Conservation (phyloP, 768 basidiomycete genomes). For the Russula earlei region DNA sequence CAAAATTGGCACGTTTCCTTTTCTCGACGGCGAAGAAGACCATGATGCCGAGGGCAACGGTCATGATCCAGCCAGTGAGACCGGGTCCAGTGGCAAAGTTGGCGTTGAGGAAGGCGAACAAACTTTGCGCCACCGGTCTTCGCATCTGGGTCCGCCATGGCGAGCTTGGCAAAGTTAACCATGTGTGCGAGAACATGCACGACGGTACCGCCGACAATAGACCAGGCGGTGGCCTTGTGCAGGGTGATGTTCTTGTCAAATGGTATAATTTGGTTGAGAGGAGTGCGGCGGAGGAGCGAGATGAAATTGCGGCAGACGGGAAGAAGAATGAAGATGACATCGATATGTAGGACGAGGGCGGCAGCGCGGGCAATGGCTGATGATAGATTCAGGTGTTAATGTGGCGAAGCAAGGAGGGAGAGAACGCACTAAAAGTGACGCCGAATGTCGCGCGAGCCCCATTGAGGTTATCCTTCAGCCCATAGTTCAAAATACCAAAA, state of each 20-base stretch:
- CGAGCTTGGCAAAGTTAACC: conserved; percentile 71
- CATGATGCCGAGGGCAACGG: conserved; percentile 60
- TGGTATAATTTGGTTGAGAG: conserved; percentile 78
- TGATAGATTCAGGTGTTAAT: neutral
- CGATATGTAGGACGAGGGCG: conserved; percentile 84
- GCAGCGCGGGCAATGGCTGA: conserved; percentile 80
- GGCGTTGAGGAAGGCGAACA: conserved; percentile 58
- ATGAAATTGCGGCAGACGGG: conserved; percentile 95
- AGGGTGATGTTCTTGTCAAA: conserved; percentile 91
- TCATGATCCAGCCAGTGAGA: conserved; percentile 86
- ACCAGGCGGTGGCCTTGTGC: conserved; percentile 88
- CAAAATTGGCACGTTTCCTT: conserved; percentile 65
- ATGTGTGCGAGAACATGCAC: conserved; percentile 82
- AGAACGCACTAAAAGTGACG: conserved; percentile 56
- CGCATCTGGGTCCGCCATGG: conserved; percentile 44
- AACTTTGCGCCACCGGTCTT: conserved; percentile 45
- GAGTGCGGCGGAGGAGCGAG: conserved; percentile 76
- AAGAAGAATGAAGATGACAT: conserved; percentile 88
- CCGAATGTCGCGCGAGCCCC: conserved; percentile 66
- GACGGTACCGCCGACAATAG: conserved; percentile 66
- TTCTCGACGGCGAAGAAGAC: conserved; percentile 83
- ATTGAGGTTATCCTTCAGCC: conserved; percentile 66
- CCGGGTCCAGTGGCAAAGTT: conserved; percentile 83
- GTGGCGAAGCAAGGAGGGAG: neutral
- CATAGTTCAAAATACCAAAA: conserved; percentile 72